Percentiles rank a stretch among this genome's conserved stretches.
These are phyloP conservation scores for Citrus trifoliata DNA, from an alignment of 345 rosid species.

Conservation along the genomic window DNA sequence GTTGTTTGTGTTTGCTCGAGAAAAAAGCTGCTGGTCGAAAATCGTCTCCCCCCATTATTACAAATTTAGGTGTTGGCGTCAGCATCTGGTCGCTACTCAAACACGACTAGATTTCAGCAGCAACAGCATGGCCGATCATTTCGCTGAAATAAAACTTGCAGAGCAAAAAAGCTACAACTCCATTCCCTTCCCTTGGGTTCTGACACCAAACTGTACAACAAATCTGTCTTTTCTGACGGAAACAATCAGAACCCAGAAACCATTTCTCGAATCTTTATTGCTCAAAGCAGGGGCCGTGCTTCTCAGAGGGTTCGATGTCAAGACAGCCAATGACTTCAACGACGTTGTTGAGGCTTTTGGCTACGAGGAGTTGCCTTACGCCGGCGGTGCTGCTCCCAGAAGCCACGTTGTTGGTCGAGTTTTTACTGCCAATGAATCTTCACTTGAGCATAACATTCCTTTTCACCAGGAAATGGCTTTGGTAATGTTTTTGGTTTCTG, in stretches of 20 bases:
- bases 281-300: constrained; percentile 67
- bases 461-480: constrained; percentile 98
- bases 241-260: constrained; percentile 44
- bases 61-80: no score
- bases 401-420: constrained; percentile 78
- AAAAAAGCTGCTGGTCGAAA: no score
- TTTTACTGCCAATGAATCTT: constrained; percentile 91
- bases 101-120: no score
- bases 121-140: constrained; percentile 32
- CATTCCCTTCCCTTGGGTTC: constrained; percentile 54
- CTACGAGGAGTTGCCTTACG: constrained; percentile 80
- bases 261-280: constrained; percentile 53
- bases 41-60: no score
- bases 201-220: constrained; percentile 26
- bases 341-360: constrained; percentile 82
- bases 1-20: no score
- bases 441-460: constrained; percentile 79
- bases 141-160: constrained; percentile 42
- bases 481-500: constrained; percentile 27
- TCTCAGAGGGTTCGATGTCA: constrained; percentile 56
- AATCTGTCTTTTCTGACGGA: constrained; percentile 27
- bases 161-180: constrained; percentile 51
- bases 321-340: constrained; percentile 73
- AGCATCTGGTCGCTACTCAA: no score
- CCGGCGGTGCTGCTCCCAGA: constrained; percentile 87